Evolutionary conservation across 805 yeast genomes (phyloP), one percentile per base, ranked within the genome.

Genomic region (Pichia insulana): DNA sequence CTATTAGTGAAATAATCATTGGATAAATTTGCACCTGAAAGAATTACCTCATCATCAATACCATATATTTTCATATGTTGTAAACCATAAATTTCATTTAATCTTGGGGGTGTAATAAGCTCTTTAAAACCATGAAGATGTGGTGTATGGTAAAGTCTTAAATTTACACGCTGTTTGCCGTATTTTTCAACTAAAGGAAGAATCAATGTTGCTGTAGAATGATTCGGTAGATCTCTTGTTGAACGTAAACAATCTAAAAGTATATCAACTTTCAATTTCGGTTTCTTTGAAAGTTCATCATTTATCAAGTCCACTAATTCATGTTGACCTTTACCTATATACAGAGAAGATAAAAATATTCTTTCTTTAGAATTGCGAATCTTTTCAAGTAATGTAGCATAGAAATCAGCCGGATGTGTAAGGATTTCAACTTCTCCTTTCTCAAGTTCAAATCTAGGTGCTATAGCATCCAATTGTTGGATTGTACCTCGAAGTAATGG

Each of bases 51-150:
- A 54, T 87, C 78, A 59, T 92, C 98, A 54, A 89, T 79, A 2
- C 98, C 98, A 59, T 92, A 92, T 25, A 92, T 72, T 59, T 92
- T 92, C 97, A 92, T 92, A 58, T 92, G 98, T 61, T 92, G 98
- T 40, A 92, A 70, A 0, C 98, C 98, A 64, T 73, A 75, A 3
- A 94, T 89, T 64, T 92, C 98, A 61, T 89, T 88, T 49, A 90
- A 69, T 48, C 98, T 71, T 45, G 74, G 80, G 0, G 98, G 98
- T 3, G 87, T 70, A 35, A 83, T 36, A 8, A 63, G 50, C 55
- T 80, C 78, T 43, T 75, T 72, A 45, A 85, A 55, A 0, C 95
- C 95, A 32, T 72, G 65, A 50, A 85, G 70, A 48, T 81, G 80
- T 0, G 98, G 98, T 0, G 98, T 90, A 53, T 83, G 94, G 61